Evolutionary conservation across 768 basidiomycete genomes (phyloP).

Genomic region (Vishniacozyma victoriae): DNA sequence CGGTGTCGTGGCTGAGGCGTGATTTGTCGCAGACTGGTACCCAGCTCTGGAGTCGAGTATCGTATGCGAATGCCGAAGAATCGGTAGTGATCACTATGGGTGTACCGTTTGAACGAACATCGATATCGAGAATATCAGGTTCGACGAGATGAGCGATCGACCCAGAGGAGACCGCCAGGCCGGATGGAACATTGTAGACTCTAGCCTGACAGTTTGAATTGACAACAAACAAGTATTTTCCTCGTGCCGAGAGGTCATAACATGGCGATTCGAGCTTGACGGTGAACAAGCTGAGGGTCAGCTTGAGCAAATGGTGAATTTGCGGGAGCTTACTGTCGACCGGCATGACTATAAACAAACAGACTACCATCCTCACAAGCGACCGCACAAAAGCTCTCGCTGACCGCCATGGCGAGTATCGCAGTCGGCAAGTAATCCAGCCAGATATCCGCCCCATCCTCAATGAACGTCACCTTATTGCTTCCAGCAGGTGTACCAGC

Average conservation of each 20-base stretch:
- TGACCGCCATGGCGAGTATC: conserved; percentile 62
- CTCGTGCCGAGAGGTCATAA: conserved; percentile 62
- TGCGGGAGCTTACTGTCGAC: conserved; percentile 60
- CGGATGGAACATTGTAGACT: conserved; percentile 64
- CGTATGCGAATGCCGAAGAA: conserved; percentile 75
- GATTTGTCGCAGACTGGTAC: conserved; percentile 70
- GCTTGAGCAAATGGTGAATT: background rate
- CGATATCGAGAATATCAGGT: conserved; percentile 56
- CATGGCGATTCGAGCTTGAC: conserved; percentile 66
- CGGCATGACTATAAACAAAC: conserved; percentile 76
- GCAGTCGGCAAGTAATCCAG: conserved; percentile 77
- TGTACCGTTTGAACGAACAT: conserved; percentile 70
- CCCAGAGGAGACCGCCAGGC: conserved; percentile 61
- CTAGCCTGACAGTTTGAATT: conserved; percentile 56
- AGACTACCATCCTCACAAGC: conserved; percentile 72
- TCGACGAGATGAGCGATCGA: conserved; percentile 60
- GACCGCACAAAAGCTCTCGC: conserved; percentile 64
- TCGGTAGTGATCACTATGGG: conserved; percentile 71
- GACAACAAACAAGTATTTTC: conserved; percentile 62
- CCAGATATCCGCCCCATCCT: conserved; percentile 68
- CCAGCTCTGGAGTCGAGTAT: conserved; percentile 62
- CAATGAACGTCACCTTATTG: conserved; percentile 61
- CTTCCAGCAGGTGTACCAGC: conserved; percentile 57
- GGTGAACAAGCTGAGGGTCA: conserved; percentile 60
- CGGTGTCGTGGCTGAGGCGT: conserved; percentile 69